Evolutionary conservation across 139 green algal species (phyloP).

Genomic region (Penium margaritaceum): DNA sequence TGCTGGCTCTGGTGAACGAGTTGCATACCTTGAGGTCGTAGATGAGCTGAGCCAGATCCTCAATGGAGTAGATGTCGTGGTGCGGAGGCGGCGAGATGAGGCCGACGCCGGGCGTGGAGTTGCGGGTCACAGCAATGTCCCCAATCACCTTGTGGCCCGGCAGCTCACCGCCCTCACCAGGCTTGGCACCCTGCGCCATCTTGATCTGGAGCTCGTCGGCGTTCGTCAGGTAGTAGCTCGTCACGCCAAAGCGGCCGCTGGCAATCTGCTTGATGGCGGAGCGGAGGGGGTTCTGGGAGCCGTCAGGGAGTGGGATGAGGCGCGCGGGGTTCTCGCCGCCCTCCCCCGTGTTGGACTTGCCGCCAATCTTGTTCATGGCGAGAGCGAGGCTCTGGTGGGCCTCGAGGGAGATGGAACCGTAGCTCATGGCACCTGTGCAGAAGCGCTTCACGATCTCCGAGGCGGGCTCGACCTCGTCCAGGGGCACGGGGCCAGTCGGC

Average conservation of each 20-base stretch:
- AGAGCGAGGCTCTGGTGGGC: conserved; percentile 79
- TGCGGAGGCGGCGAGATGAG: conserved; percentile 64
- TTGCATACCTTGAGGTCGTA: conserved; percentile 64
- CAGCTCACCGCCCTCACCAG: conserved; percentile 86
- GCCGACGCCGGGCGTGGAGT: conserved; percentile 80
- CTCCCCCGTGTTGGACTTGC: conserved; percentile 75
- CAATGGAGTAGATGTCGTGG: conserved; percentile 60
- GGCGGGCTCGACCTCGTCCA: conserved; percentile 77
- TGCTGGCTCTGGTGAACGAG: too few species aligned
- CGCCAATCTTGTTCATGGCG: conserved; percentile 89
- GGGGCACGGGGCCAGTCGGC: conserved; percentile 25
- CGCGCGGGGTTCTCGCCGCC: conserved; percentile 85
- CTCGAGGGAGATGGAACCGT: conserved; percentile 82
- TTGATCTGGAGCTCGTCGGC: conserved; percentile 93
- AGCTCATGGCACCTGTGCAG: conserved; percentile 74
- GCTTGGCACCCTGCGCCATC: conserved; percentile 74
- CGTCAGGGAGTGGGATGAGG: conserved; percentile 68
- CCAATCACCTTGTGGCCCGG: conserved; percentile 80
- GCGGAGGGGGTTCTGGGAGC: conserved; percentile 72
- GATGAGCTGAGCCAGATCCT: conserved; percentile 58
- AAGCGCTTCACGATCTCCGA: conserved; percentile 85
- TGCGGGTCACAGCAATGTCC: conserved; percentile 78
- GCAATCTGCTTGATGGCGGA: conserved; percentile 84
- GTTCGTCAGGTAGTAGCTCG: conserved; percentile 87
- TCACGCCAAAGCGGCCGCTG: conserved; percentile 82